Conservation (phyloP, 164 flowering plant genomes). For the Annona squamosa region DNA sequence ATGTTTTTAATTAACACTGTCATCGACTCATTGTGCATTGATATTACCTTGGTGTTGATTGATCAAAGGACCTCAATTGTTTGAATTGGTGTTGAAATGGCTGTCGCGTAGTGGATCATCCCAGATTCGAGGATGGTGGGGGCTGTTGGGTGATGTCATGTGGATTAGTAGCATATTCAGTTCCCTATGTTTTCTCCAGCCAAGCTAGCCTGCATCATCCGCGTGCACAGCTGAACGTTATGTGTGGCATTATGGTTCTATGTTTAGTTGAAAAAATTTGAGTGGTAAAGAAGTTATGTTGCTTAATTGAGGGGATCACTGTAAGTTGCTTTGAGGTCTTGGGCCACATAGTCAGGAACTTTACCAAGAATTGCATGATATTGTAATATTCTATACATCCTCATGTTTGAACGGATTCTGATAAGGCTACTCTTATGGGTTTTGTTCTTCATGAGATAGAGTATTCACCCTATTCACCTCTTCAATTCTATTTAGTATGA, state of each 20-base stretch:
- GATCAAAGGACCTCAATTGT: neutral
- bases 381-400: no score
- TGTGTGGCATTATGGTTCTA: neutral
- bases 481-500: no score
- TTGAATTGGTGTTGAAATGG: neutral
- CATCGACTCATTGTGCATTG: neutral
- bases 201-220: neutral
- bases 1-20: no score
- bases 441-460: no score
- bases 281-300: neutral
- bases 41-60: neutral
- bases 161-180: neutral
- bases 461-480: no score
- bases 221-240: neutral
- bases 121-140: neutral
- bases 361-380: no score
- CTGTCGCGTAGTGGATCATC: neutral
- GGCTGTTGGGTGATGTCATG: neutral
- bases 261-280: neutral
- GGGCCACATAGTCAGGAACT: neutral
- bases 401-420: no score
- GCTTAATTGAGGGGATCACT: neutral
- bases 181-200: neutral
- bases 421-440: no score
- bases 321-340: neutral